Evolutionary conservation across 441 rosid genomes (phyloP), one percentile per base, ranked within the genome.

Genomic region (Corymbia citriodora): DNA sequence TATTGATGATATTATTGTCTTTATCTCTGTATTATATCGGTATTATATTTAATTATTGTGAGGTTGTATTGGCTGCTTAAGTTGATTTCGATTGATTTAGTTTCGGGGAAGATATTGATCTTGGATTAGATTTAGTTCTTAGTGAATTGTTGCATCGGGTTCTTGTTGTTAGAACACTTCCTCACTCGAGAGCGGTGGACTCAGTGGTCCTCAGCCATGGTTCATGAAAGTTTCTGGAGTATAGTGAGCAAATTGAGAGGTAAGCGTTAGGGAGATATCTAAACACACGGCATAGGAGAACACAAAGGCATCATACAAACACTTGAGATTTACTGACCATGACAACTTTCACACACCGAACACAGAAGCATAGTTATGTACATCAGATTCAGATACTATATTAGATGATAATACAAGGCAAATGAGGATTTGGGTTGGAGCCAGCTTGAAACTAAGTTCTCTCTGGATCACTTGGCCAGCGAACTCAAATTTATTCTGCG

Each of bases 81-180:
- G 45, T 40, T 40, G 45, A 40, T 40, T 40, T 40, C 1, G 45
- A 40, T 40, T 40, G 45, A 40, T 40, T 40, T 40, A 4, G 45
- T 40, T 40, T 40, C 1, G 45, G 45, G 45, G 45, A 40, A 40
- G 45, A 40, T 40, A 40, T 40, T 40, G 45, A 40, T 40, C 6
- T 40, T 40, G 45, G 45, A 40, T 40, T 40, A 40, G 45, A 40
- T 40, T 40, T 40, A 40, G 6, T 40, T 40, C 45, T 40, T 40
- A 40, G 45, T 40, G 45, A 40, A 40, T 40, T 40, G 45, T 40
- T 40, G 45, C 45, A 5, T 40, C 45, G 45, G 45, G 45, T 40
- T 5, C 6, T 5, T 5, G 94, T 96, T 98, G 93, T 98, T 99
- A 96, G 95, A 98, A 95, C 87, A 95, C 94, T 2, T 93, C 94